Base-by-base conservation (phyloP, 345 rosid species). In the Punica granatum region DNA sequence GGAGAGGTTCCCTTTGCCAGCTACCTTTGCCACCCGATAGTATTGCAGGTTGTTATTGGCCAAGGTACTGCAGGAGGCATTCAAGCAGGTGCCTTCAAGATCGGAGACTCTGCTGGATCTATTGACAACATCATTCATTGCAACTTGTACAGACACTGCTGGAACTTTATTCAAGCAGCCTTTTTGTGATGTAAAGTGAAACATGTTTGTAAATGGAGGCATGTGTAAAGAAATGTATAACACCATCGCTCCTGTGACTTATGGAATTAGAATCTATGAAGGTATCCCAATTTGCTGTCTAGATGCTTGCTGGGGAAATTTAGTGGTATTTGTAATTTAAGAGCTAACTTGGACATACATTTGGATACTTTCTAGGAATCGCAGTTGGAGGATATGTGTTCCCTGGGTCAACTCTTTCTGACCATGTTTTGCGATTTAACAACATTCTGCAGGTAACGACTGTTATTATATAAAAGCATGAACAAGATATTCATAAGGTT, bases 341-440 rank as follows among this genome's bases (percentile, higher is more conserved):
- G 61, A 56, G 42, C 73, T 15, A 39, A 8, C 69, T 70, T 4
- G 46, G 28, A 10, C 13, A 35, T 63, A 16, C 37, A 58, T 37
- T 59, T 74, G 71, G 62, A 70, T 83, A 70, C 77, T 41, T 32
- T 62, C 34, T 44, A 93, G 98, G 98, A 69, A 89, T 93, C 77
- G 98, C 97, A 66, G 90, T 90, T 74, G 98, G 97, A 78, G 98
- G 98, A 73, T 97, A 93, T 82, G 98, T 93, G 70, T 93, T 90
- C 86, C 98, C 97, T 0, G 96, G 96, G 43, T 93, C 98, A 41
- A 93, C 98, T 31, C 85, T 93, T 56, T 93, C 97, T 54, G 96
- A 93, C 80, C 96, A 93, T 77, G 83, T 90, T 69, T 77, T 93
- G 84, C 77, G 98, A 75, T 93, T 93, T 76, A 90, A 90, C 82